Percentiles rank a stretch among this genome's conserved stretches.
phyloP scores from a whole-genome alignment of 2,329 filamentous ascomycete genomes.

The Colletotrichum kahawae region DNA sequence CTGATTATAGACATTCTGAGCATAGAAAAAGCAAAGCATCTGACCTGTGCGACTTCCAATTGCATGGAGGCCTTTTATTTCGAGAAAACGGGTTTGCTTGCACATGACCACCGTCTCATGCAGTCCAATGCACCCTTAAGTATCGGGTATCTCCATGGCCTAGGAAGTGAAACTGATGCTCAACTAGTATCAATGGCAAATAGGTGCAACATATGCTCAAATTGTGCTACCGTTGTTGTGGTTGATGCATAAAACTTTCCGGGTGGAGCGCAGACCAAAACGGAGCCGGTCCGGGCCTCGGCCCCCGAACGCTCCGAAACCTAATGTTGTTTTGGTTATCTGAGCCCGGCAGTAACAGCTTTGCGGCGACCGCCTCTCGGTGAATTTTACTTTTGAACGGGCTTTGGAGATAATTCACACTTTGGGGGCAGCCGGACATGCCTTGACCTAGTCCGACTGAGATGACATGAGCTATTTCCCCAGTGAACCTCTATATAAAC shows the following conservation, averaged over 20 bases:
- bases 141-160: background rate
- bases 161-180: background rate
- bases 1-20: background rate
- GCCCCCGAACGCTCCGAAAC: constrained; percentile 1
- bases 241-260: background rate
- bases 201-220: accelerated
- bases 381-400: accelerated
- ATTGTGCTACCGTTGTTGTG: background rate
- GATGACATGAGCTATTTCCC: background rate
- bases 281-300: background rate
- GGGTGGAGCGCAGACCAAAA: background rate
- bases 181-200: background rate
- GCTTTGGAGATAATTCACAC: background rate
- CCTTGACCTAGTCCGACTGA: background rate
- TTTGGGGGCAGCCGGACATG: background rate
- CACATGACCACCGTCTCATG: background rate
- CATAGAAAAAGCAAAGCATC: background rate
- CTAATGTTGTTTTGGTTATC: background rate
- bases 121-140: background rate
- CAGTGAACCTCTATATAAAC: background rate
- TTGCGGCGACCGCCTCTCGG: accelerated
- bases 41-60: background rate
- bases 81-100: background rate
- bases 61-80: background rate
- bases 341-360: background rate